phyloP scores from a whole-genome alignment of 139 green algal species.

The Marvania coccoides region DNA sequence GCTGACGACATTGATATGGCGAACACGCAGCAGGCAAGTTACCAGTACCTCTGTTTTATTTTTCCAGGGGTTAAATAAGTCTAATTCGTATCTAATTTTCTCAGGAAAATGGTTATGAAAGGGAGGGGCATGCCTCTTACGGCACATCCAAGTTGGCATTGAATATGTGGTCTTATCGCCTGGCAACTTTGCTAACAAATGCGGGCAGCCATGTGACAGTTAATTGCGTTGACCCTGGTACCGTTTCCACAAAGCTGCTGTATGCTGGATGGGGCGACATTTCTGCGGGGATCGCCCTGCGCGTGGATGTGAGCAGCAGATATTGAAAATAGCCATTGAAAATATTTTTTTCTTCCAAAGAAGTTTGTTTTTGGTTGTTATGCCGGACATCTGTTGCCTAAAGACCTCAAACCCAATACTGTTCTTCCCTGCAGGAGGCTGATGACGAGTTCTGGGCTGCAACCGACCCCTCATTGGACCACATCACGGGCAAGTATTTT shows the following conservation, averaged over 20 bases:
- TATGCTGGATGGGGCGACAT: neutral
- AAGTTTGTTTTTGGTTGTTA: too few species aligned
- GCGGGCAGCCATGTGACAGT: neutral
- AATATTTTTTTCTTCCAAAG: too few species aligned
- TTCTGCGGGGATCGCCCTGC: neutral
- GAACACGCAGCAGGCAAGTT: slow-evolving; percentile 54
- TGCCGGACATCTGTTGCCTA: too few species aligned
- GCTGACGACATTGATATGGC: slow-evolving; percentile 43
- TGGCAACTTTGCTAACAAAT: neutral
- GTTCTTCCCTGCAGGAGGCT: neutral
- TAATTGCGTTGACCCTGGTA: neutral
- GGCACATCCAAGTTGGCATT: slow-evolving; percentile 10
- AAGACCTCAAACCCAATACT: too few species aligned
- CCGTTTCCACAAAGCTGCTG: neutral
- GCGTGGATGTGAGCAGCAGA: neutral
- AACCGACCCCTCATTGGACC: neutral
- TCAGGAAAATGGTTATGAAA: too few species aligned
- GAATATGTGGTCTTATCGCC: slow-evolving; percentile 1
- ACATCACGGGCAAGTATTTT: neutral
- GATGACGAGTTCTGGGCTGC: slow-evolving; percentile 4
- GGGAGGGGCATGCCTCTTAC: slow-evolving; percentile 7
- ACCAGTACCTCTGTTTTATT: too few species aligned
- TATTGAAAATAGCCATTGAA: too few species aligned
- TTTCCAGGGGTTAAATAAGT: too few species aligned
- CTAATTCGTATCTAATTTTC: too few species aligned